A percentile compares a stretch with the other conserved stretches of the same genome.
phyloP scores from a whole-genome alignment of 2,329 filamentous ascomycete species.

The Ophiosphaerella herpotricha region DNA sequence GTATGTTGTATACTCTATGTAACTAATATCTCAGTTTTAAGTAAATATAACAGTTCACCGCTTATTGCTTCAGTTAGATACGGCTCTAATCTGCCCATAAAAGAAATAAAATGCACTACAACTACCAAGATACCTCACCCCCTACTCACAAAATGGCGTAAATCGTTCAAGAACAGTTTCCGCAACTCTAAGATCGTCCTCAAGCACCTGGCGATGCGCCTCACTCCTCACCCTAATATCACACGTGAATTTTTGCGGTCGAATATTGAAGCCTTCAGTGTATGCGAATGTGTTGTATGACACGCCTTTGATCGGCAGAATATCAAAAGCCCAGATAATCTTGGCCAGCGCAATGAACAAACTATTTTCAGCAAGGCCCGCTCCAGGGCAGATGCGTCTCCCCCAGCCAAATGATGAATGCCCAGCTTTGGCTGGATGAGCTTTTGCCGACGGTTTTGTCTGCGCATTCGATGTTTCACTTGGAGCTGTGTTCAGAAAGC shows the following conservation, averaged over 20 bases:
- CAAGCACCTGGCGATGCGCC: constrained; percentile 33
- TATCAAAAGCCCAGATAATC: constrained; percentile 44
- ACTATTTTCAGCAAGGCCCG: constrained; percentile 36
- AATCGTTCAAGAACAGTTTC: constrained; percentile 41
- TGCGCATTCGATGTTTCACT: constrained; percentile 20
- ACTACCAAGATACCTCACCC: not conserved
- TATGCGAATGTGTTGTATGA: constrained; percentile 48
- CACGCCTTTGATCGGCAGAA: constrained; percentile 34
- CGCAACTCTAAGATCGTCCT: constrained; percentile 34
- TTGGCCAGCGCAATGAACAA: constrained; percentile 41
- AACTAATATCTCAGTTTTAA: constrained; percentile 16
- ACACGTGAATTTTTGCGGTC: constrained; percentile 44
- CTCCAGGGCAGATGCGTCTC: constrained; percentile 38
- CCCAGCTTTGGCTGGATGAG: constrained; percentile 36
- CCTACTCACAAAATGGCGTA: constrained; percentile 39
- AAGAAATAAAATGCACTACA: too few relatives aligned
- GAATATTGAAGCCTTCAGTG: constrained; percentile 49
- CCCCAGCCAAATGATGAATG: constrained; percentile 46
- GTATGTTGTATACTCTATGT: too few relatives aligned
- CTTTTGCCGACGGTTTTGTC: constrained; percentile 21
- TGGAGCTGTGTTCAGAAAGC: constrained; percentile 42
- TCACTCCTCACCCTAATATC: constrained; percentile 40
- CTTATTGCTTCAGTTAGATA: constrained; percentile 17
- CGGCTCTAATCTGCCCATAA: too few relatives aligned
- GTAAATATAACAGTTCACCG: constrained; percentile 34